Conservation (phyloP, 805 yeast species). For the Ogataea ramenticola region DNA sequence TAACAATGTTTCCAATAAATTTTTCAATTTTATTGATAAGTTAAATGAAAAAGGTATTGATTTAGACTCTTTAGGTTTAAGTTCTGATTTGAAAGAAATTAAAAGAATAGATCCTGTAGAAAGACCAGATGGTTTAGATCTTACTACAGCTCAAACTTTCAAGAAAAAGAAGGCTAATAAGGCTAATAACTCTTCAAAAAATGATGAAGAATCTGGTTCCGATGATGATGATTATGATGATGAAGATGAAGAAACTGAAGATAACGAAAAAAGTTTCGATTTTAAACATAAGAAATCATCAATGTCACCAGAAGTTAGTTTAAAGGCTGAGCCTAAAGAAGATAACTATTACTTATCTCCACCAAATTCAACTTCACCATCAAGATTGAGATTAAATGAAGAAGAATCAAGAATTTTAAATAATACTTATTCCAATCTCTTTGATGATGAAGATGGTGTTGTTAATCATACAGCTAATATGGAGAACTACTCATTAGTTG, state of each 20-base stretch:
- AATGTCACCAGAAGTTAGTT: neutral
- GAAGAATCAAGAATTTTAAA: slow-evolving; percentile 16
- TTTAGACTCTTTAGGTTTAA: slow-evolving; percentile 8
- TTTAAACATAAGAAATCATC: neutral
- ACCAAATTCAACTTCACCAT: slow-evolving; percentile 24
- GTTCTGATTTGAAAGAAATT: neutral
- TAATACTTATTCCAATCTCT: slow-evolving; percentile 21
- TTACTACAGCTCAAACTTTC: slow-evolving; percentile 10
- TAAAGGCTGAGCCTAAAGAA: slow-evolving; percentile 1
- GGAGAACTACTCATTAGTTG: slow-evolving; percentile 13
- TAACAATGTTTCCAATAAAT: slow-evolving; percentile 6
- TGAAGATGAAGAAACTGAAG: slow-evolving; percentile 11
- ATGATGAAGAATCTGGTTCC: neutral
- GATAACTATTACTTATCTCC: slow-evolving; percentile 18
- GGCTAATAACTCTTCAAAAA: neutral
- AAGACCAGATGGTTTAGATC: slow-evolving; percentile 22
- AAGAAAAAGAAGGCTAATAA: slow-evolving; percentile 10
- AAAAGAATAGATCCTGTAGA: slow-evolving; percentile 8
- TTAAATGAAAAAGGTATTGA: slow-evolving; percentile 11
- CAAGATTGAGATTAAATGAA: slow-evolving; percentile 21
- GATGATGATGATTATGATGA: slow-evolving; percentile 13
- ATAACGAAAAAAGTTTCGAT: slow-evolving; percentile 2
- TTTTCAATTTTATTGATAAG: slow-evolving; percentile 10
- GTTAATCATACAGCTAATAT: neutral
- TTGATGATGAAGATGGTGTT: slow-evolving; percentile 16